Evolutionary conservation across 2,329 filamentous ascomycete species (phyloP), one percentile per base, ranked within the genome.

Genomic region (Pseudogymnoascus verrucosus): DNA sequence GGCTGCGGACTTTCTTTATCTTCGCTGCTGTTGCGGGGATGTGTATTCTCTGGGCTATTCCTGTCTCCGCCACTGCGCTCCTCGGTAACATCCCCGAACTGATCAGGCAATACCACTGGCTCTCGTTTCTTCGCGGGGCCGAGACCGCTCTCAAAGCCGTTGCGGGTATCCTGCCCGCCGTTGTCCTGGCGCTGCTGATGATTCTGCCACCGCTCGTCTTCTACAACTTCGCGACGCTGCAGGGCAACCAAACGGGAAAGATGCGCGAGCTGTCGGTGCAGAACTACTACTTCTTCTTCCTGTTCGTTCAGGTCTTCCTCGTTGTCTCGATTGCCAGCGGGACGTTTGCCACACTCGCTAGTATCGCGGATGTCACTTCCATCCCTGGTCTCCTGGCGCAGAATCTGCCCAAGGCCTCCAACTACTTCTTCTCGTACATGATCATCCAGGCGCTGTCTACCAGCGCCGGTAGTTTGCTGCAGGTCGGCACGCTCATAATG

Each of bases 361-460:
- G 84, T n/a, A 79, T 89, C 3, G 51, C 71, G 2, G 81, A 90
- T 54, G 86, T 91, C 6, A 77, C 79, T n/a, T 82, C 81, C 39
- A 84, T 96, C 64, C 85, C 95, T 0, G 75, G 84, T 16, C 80
- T 89, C 0, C 78, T 99, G 28, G 93, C 93, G 0, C 74, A 80
- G 10, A 95, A 93, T 65, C 78, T 99, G 4, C 95, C 95, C 1
- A 89, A 86, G 69, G 89, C 93, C 0, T 89, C 91, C 69, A 96
- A 97, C 73, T 99, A 98, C 76, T 99, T 98, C 79, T 98, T 97
- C 80, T 93, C 91, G 0, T 99, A 99, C 82, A 93, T 99, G 87
- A 89, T 97, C 73, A 86, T 99, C 8, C 95, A 98, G 71, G 91
- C 93, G 0, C 82, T 98, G 70, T 92, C 91, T 67, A 92, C 91